Evolutionary conservation across 192 early-diverging fungal species (phyloP).

Genomic region (Phycomyces nitens): DNA sequence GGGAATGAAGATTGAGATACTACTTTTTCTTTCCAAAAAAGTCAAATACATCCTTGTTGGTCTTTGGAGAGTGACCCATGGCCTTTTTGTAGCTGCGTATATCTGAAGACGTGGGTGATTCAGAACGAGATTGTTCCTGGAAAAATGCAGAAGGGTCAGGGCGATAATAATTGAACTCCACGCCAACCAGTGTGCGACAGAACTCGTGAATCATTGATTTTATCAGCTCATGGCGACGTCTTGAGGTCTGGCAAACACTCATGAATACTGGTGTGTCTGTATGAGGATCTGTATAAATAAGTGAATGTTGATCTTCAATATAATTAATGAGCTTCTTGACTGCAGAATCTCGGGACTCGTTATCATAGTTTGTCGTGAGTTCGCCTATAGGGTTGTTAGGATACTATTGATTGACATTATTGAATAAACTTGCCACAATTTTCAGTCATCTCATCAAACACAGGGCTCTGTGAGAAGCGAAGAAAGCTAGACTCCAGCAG

Average conservation of each 20-base stretch:
- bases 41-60: background rate
- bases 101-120: too few species aligned
- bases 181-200: conserved; percentile 42
- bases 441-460: conserved; percentile 36
- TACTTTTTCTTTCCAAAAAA: conserved; percentile 4
- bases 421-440: conserved; percentile 35
- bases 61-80: background rate
- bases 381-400: conserved; percentile 18
- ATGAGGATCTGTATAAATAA: conserved; percentile 24
- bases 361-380: conserved; percentile 34
- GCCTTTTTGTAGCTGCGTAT: background rate
- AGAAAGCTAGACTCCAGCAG: conserved; percentile 45
- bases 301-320: conserved; percentile 22
- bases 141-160: conserved; percentile 11
- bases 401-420: background rate
- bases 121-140: background rate
- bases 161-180: conserved; percentile 42
- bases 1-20: background rate
- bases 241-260: conserved; percentile 27
- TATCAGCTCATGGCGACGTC: conserved; percentile 40
- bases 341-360: conserved; percentile 27
- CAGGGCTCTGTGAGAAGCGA: conserved; percentile 31
- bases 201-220: conserved; percentile 52
- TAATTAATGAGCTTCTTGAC: conserved; percentile 32
- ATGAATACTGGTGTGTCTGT: conserved; percentile 28